phyloP scores from a whole-genome alignment of 768 basidiomycete species.

The Amanita exitialis region DNA sequence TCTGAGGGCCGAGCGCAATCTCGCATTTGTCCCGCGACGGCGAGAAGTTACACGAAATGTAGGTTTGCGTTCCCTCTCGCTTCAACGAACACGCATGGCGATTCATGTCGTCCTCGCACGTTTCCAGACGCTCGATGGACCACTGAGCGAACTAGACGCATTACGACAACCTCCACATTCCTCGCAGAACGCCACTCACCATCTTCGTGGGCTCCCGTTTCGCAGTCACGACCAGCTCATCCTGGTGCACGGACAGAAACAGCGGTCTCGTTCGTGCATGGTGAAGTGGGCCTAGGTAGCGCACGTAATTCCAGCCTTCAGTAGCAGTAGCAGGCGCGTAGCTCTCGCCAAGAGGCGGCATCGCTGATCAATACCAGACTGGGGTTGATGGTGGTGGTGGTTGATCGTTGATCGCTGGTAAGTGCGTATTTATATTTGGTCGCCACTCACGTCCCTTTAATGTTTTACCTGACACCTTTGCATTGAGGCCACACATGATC shows the following conservation, averaged over 20 bases:
- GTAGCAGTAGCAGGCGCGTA: slow-evolving; percentile 2
- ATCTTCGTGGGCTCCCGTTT: background rate
- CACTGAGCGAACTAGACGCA: background rate
- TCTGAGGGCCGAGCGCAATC: background rate
- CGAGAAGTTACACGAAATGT: background rate
- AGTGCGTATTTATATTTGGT: background rate
- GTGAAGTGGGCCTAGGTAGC: background rate
- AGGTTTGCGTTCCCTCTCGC: background rate
- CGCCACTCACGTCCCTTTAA: no score
- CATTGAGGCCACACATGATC: no score
- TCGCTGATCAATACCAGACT: background rate
- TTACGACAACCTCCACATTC: background rate
- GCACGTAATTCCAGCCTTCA: slow-evolving; percentile 5
- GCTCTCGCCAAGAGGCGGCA: background rate
- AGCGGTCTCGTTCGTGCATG: background rate
- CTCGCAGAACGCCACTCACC: background rate
- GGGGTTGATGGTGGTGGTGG: background rate
- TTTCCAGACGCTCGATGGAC: background rate
- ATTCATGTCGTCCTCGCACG: background rate
- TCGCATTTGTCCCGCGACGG: background rate
- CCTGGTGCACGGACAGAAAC: background rate
- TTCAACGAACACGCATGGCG: slow-evolving; percentile 1
- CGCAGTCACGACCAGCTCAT: background rate
- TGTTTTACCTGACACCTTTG: no score
- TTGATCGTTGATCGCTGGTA: background rate